Evolutionary conservation across 192 early-diverging fungal genomes (phyloP).

Genomic region (Jimgerdemannia flammicorona): DNA sequence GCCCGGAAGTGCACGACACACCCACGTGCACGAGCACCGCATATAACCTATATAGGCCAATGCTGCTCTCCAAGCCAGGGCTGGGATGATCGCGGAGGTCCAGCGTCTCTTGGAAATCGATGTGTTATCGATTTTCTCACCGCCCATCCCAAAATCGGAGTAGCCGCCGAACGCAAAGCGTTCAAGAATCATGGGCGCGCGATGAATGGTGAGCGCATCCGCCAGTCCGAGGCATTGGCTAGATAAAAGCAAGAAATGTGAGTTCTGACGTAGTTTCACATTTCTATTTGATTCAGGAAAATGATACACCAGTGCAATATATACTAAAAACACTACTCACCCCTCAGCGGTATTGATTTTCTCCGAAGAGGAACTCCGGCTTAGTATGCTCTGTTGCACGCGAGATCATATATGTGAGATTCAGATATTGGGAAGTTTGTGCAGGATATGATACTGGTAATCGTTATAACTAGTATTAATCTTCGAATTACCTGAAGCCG

Average conservation of each 20-base stretch:
- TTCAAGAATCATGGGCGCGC: constrained; percentile 74
- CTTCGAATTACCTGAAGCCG: constrained; percentile 48
- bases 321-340: too few relatives aligned
- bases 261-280: too few relatives aligned
- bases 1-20: constrained; percentile 68
- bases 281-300: too few relatives aligned
- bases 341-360: constrained; percentile 77
- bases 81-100: constrained; percentile 62
- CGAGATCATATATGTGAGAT: too few relatives aligned
- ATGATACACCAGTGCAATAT: too few relatives aligned
- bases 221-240: constrained; percentile 68
- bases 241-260: constrained; percentile 3
- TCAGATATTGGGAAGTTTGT: too few relatives aligned
- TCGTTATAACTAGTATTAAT: too few relatives aligned
- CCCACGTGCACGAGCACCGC: constrained; percentile 84
- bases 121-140: constrained; percentile 64
- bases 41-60: constrained; percentile 58
- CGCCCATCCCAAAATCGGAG: constrained; percentile 42
- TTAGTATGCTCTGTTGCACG: constrained; percentile 62
- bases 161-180: constrained; percentile 66
- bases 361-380: constrained; percentile 58
- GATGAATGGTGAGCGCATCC: constrained; percentile 73
- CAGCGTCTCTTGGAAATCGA: constrained; percentile 60
- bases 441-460: too few relatives aligned
- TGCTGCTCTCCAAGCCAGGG: constrained; percentile 18